These are phyloP conservation scores for Dendrobium chrysotoxum DNA, from an alignment of 106 monocot genomes.

Conservation along the genomic window DNA sequence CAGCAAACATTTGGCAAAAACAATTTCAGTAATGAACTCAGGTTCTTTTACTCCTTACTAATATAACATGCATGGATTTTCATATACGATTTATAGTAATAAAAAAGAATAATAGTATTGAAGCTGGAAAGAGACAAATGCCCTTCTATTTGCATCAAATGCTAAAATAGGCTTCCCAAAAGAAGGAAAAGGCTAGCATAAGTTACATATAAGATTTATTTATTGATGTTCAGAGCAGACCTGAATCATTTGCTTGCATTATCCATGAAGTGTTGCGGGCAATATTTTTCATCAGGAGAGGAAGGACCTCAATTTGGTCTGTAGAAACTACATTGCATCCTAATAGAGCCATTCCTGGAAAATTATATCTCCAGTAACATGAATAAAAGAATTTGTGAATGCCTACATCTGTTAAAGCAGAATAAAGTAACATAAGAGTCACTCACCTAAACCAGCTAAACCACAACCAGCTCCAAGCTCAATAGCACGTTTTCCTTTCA, in stretches of 20 bases:
- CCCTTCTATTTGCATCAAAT: background rate
- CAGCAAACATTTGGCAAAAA: background rate
- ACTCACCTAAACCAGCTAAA: conserved; percentile 73
- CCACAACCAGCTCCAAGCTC: conserved; percentile 99
- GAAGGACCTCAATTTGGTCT: conserved; percentile 84
- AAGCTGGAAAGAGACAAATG: background rate
- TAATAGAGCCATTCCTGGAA: conserved; percentile 84
- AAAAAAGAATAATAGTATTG: background rate
- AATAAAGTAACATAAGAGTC: background rate
- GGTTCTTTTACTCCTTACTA: background rate
- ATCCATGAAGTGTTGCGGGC: conserved; percentile 85
- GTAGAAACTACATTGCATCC: conserved; percentile 89
- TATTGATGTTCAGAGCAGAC: conserved; percentile 15
- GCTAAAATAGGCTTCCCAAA: background rate
- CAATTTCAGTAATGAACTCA: background rate
- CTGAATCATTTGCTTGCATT: conserved; percentile 64
- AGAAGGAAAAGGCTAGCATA: background rate
- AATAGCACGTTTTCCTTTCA: conserved; percentile 93
- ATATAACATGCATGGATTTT: background rate
- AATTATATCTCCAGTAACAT: background rate
- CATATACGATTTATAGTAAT: background rate
- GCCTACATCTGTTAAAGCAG: background rate
- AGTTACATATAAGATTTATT: background rate
- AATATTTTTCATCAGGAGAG: conserved; percentile 86
- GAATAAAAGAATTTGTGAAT: conserved; percentile 2